Evolutionary conservation across 2,329 filamentous ascomycete genomes (phyloP).

Genomic region (Talaromyces amestolkiae): DNA sequence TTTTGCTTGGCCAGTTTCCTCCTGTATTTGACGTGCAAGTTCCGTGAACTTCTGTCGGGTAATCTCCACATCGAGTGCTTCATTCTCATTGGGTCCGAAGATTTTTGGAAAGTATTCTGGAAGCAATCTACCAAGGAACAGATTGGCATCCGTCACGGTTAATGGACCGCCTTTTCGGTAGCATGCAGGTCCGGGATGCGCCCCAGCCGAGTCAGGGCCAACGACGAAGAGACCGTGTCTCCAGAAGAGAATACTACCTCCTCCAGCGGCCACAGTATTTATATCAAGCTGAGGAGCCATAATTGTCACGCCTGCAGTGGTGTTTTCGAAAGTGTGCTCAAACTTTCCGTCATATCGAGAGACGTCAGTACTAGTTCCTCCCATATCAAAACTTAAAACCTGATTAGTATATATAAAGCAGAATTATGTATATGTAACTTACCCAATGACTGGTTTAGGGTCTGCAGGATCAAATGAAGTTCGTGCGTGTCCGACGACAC

Average conservation of each 20-base stretch:
- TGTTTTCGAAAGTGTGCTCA: conserved; percentile 90
- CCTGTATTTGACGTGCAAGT: conserved; percentile 45
- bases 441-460: conserved; percentile 62
- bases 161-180: conserved; percentile 86
- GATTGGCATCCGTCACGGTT: conserved; percentile 87
- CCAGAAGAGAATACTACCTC: conserved; percentile 68
- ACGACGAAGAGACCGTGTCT: conserved; percentile 84
- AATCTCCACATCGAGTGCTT: conserved; percentile 44
- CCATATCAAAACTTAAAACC: conserved; percentile 83
- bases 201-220: conserved; percentile 82
- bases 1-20: conserved; percentile 24
- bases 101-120: conserved; percentile 64
- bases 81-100: conserved; percentile 18
- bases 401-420: background rate
- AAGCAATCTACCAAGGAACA: conserved; percentile 76
- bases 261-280: conserved; percentile 88
- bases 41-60: conserved; percentile 41
- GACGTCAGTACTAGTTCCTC: conserved; percentile 83
- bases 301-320: conserved; percentile 86
- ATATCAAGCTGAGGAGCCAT: conserved; percentile 88
- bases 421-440: background rate
- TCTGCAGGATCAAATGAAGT: conserved; percentile 81
- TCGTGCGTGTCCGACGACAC: conserved; percentile 86
- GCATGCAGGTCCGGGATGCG: conserved; percentile 84
- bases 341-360: conserved; percentile 81